Conservation (phyloP, 768 basidiomycete genomes). For the Clathrus columnatus region DNA sequence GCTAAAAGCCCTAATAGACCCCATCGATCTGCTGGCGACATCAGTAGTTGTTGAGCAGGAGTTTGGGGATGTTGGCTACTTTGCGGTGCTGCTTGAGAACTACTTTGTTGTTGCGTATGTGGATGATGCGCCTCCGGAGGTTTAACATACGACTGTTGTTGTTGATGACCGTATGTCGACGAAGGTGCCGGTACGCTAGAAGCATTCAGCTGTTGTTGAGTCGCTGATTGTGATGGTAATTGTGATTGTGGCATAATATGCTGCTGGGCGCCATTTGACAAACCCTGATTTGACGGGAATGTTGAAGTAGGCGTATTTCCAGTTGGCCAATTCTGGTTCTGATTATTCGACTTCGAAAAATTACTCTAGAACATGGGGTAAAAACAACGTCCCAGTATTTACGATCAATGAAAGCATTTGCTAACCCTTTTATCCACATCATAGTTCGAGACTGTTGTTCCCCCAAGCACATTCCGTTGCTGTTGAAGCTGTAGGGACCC, state of each 20-base stretch:
- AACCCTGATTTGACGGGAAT: constrained; percentile 19
- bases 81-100: not conserved
- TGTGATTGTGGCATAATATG: constrained; percentile 18
- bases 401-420: constrained; percentile 12
- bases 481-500: constrained; percentile 35
- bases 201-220: constrained; percentile 41
- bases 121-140: constrained; percentile 17
- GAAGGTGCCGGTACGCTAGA: constrained; percentile 42
- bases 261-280: constrained; percentile 39
- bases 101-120: constrained; percentile 11
- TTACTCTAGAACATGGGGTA: constrained; percentile 34
- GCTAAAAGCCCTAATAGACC: constrained; percentile 80
- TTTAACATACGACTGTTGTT: constrained; percentile 26
- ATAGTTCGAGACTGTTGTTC: constrained; percentile 33
- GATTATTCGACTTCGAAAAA: constrained; percentile 43
- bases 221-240: constrained; percentile 22
- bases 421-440: constrained; percentile 71
- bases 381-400: not conserved
- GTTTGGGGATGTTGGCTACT: constrained; percentile 55
- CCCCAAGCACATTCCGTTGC: constrained; percentile 16
- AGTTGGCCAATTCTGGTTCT: constrained; percentile 30
- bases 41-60: constrained; percentile 87
- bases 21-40: constrained; percentile 92
- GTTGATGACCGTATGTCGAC: constrained; percentile 29
- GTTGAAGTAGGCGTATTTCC: constrained; percentile 5